These are phyloP conservation scores for Auriculariales sp. DNA, from an alignment of 768 basidiomycete species.

Conservation along the genomic window DNA sequence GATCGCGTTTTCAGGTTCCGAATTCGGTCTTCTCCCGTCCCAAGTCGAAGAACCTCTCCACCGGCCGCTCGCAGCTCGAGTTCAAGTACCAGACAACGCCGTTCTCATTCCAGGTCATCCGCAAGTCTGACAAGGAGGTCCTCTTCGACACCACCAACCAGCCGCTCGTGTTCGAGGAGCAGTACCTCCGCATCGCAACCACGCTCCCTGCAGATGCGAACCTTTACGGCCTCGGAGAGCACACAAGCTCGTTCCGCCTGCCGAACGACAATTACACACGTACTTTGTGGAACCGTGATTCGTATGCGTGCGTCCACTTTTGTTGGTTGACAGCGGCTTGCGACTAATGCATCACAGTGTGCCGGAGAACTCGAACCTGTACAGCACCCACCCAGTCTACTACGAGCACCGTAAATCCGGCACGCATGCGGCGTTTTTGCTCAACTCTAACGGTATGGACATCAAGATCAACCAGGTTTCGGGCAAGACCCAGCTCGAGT, in stretches of 20 bases:
- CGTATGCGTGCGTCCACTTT: too few relatives aligned
- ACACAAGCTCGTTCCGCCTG: slow-evolving; percentile 35
- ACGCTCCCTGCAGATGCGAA: slow-evolving; percentile 43
- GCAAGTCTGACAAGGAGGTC: slow-evolving; percentile 32
- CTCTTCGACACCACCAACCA: slow-evolving; percentile 48
- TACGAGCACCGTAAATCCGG: slow-evolving; percentile 52
- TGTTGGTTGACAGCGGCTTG: slow-evolving; percentile 1
- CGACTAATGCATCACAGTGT: too few relatives aligned
- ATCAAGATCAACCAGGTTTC: slow-evolving; percentile 39
- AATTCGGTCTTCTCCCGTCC: slow-evolving; percentile 47
- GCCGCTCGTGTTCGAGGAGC: slow-evolving; percentile 60
- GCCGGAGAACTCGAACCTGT: slow-evolving; percentile 45
- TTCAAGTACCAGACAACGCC: slow-evolving; percentile 48
- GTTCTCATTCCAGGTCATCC: slow-evolving; percentile 46
- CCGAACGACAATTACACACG: slow-evolving; percentile 25
- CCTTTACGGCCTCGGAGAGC: slow-evolving; percentile 48
- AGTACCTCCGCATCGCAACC: slow-evolving; percentile 63
- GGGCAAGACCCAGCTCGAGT: slow-evolving; percentile 37
- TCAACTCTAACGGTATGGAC: slow-evolving; percentile 67
- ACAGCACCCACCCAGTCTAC: slow-evolving; percentile 61
- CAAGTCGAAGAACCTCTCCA: slow-evolving; percentile 14
- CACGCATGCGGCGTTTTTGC: slow-evolving; percentile 55
- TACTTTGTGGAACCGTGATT: slow-evolving; percentile 54
- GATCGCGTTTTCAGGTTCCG: slow-evolving; percentile 58
- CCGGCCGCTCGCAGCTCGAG: slow-evolving; percentile 27